These are phyloP conservation scores for Apiospora hydei DNA, from an alignment of 2,329 filamentous ascomycete genomes.

Conservation along the genomic window DNA sequence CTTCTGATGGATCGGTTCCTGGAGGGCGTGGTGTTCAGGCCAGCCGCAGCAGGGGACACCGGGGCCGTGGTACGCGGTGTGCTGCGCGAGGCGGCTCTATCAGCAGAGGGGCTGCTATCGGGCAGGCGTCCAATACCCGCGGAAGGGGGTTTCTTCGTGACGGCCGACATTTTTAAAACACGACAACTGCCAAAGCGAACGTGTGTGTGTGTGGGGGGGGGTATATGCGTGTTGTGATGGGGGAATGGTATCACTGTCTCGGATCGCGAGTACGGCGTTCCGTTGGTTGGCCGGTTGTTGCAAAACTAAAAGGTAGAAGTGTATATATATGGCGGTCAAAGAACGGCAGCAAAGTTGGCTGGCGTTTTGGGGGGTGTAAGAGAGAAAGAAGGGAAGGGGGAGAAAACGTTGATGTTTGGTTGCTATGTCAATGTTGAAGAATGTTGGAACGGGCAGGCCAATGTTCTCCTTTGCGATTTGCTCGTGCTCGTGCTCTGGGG, in stretches of 20 bases:
- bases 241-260: not conserved
- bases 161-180: constrained; percentile 54
- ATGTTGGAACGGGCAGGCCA: constrained; percentile 12
- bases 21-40: constrained; percentile 48
- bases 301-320: constrained; percentile 20
- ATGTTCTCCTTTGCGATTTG: constrained; percentile 22
- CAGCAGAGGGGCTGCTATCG: constrained; percentile 43
- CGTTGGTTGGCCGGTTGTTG: constrained; percentile 10
- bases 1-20: constrained; percentile 72
- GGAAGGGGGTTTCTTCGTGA: constrained; percentile 60
- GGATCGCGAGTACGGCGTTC: not conserved
- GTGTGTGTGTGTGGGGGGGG: constrained; percentile 10
- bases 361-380: not conserved
- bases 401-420: constrained; percentile 16
- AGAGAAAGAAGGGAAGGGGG: constrained; percentile 1
- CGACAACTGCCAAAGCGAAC: constrained; percentile 9
- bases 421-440: constrained; percentile 23
- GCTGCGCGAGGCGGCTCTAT: constrained; percentile 46
- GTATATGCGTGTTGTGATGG: constrained; percentile 11
- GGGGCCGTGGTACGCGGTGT: constrained; percentile 56
- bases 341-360: not conserved
- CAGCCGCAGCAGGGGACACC: constrained; percentile 52
- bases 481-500: constrained; percentile 1
- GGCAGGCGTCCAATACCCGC: constrained; percentile 55
- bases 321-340: constrained; percentile 20